Conservation (phyloP, 176 grass and related monocot genomes). For the Melocanna baccifera region DNA sequence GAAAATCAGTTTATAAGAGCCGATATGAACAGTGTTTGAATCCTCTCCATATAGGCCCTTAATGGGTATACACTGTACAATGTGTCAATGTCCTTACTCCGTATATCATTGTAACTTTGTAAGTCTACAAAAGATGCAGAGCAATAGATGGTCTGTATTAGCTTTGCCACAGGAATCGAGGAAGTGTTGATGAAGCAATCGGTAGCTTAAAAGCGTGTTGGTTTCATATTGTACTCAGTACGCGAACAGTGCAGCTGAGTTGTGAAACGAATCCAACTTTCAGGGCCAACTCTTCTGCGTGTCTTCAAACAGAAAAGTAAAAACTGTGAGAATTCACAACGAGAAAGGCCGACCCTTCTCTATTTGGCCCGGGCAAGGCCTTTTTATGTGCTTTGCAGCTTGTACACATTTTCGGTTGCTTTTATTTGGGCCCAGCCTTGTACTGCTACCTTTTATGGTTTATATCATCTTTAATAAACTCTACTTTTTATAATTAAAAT, state of each 20-base stretch:
- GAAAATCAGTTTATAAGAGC: no score
- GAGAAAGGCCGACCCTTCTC: not conserved
- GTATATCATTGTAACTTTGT: not conserved
- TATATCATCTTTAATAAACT: no score
- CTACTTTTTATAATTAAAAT: no score
- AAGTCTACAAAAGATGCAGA: not conserved
- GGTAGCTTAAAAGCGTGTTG: not conserved
- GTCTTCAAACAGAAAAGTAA: no score
- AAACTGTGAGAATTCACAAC: no score
- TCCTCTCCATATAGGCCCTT: not conserved
- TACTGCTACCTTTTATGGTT: no score
- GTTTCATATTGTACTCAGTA: not conserved
- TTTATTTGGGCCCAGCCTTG: no score
- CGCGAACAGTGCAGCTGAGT: no score
- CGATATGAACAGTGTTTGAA: no score
- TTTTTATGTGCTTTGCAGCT: not conserved
- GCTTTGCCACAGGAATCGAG: not conserved
- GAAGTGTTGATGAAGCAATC: not conserved
- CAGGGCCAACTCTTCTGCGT: no score
- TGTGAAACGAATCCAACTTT: no score
- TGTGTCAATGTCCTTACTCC: not conserved
- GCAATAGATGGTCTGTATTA: not conserved
- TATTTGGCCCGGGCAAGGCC: not conserved
- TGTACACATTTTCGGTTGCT: not conserved
- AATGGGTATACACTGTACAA: not conserved